Conservation (phyloP, 495 filamentous ascomycete species). For the Acidomyces sp. region DNA sequence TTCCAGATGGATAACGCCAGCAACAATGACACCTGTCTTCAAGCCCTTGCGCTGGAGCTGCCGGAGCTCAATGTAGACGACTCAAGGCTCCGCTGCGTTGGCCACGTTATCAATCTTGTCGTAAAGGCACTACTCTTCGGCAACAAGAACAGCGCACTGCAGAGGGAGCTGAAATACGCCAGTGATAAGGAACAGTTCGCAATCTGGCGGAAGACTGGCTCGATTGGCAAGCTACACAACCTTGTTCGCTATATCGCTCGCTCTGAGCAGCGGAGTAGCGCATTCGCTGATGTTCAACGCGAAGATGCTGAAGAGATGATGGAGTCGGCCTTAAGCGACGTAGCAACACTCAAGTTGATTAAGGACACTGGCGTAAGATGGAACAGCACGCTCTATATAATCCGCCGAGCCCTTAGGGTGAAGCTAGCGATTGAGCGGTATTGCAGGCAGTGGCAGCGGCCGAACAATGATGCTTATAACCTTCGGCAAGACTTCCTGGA, state of each 20-base stretch:
- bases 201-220: constrained; percentile 7
- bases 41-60: neutral
- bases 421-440: constrained; percentile 4
- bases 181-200: neutral
- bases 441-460: constrained; percentile 4
- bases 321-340: neutral
- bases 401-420: constrained; percentile 2
- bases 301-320: constrained; percentile 3
- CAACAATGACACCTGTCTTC: constrained; percentile 6
- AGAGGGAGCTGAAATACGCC: constrained; percentile 4
- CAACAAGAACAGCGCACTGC: neutral
- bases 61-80: neutral
- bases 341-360: neutral
- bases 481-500: constrained; percentile 2
- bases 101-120: constrained; percentile 12
- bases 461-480: constrained; percentile 1
- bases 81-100: constrained; percentile 6
- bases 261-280: neutral
- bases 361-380: constrained; percentile 7
- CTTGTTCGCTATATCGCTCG: constrained; percentile 4
- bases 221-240: constrained; percentile 16
- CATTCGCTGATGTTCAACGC: constrained; percentile 1
- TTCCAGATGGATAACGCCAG: constrained; percentile 10
- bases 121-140: constrained; percentile 8
- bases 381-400: constrained; percentile 7